These are phyloP conservation scores for Ziziphus jujuba DNA, from an alignment of 306 rosid species.

Conservation along the genomic window DNA sequence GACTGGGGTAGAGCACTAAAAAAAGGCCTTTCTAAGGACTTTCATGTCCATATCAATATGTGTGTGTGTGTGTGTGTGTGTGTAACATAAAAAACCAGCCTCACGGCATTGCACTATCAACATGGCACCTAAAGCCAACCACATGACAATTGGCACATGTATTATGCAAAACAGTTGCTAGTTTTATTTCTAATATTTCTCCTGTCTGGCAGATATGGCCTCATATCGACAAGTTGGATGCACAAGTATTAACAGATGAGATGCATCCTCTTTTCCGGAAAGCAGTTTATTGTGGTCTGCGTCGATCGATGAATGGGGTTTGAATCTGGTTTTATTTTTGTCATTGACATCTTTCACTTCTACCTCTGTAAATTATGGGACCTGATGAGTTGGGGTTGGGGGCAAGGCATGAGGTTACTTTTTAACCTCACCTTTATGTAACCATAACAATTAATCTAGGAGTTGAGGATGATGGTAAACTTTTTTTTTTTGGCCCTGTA, in stretches of 20 bases:
- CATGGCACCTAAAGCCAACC: no score
- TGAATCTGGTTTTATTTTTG: slow-evolving; percentile 21
- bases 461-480: background rate
- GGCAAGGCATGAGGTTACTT: background rate
- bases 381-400: no score
- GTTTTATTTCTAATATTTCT: background rate
- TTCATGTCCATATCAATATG: no score
- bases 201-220: slow-evolving; percentile 80
- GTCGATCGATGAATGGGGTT: slow-evolving; percentile 43
- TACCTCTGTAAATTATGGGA: background rate
- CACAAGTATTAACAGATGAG: slow-evolving; percentile 62
- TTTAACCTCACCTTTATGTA: background rate
- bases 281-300: slow-evolving; percentile 71
- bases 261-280: slow-evolving; percentile 64
- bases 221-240: slow-evolving; percentile 77
- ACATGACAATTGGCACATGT: no score
- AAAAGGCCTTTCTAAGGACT: no score
- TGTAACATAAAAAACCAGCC: no score
- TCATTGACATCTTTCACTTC: background rate
- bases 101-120: no score
- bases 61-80: no score
- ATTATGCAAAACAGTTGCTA: background rate
- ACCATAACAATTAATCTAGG: background rate
- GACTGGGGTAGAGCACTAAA: no score
- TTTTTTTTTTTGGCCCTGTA: no score